Evolutionary conservation across 1,284 basidiomycete genomes (phyloP).

Genomic region (Chalciporus piperatoides): DNA sequence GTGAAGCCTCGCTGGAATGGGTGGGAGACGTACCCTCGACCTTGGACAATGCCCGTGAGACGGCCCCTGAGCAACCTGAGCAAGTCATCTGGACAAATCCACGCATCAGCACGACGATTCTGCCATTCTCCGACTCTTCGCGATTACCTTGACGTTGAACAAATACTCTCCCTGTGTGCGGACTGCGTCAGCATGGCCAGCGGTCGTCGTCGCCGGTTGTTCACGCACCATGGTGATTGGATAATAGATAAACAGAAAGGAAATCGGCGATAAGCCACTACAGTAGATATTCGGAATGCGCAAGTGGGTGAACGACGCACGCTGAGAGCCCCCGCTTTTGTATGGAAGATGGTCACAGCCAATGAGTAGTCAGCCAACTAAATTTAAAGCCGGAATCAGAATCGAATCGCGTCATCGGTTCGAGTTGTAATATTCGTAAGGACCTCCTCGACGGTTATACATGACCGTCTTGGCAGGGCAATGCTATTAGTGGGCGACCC

Average conservation of each 20-base stretch:
- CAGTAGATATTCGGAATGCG: background rate
- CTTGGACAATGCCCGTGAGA: constrained; percentile 69
- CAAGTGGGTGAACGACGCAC: background rate
- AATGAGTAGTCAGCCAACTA: background rate
- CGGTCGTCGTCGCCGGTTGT: background rate
- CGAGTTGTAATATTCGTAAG: too few relatives aligned
- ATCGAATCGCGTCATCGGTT: background rate
- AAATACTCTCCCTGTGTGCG: constrained; percentile 20
- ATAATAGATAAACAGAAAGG: background rate
- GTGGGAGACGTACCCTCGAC: constrained; percentile 49
- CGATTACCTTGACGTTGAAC: constrained; percentile 32
- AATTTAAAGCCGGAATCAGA: background rate
- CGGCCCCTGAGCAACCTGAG: constrained; percentile 76
- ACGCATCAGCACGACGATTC: background rate
- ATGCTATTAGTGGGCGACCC: background rate
- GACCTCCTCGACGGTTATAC: too few relatives aligned
- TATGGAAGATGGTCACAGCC: background rate
- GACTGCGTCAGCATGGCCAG: constrained; percentile 6
- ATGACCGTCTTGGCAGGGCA: too few relatives aligned
- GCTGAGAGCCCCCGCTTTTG: background rate
- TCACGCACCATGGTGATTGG: constrained; percentile 24
- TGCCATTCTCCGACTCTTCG: background rate
- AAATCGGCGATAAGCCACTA: background rate
- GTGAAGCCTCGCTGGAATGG: background rate
- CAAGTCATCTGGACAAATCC: constrained; percentile 67